phyloP scores from a whole-genome alignment of 257 asterid genomes.

The Penstemon davidsonii region DNA sequence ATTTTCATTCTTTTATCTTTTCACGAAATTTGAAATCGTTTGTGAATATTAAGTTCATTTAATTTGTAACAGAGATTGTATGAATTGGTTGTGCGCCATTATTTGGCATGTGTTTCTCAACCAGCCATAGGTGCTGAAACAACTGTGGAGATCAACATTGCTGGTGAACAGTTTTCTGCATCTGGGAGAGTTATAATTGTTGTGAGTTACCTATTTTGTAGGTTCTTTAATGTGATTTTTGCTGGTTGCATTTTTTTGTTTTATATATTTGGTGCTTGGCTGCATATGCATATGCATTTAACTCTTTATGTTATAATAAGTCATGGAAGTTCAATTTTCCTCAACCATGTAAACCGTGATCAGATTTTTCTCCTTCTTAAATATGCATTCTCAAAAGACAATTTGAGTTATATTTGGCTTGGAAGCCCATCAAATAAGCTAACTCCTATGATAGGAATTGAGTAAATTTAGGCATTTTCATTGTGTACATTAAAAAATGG shows the following conservation, averaged over 20 bases:
- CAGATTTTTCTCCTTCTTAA: neutral
- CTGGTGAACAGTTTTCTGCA: conserved; percentile 85
- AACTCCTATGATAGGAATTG: neutral
- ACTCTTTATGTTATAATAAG: neutral
- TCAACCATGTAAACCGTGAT: conserved; percentile 2
- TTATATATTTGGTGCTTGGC: conserved; percentile 13
- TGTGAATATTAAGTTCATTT: conserved; percentile 23
- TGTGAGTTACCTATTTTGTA: conserved; percentile 54
- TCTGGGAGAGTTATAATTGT: conserved; percentile 87
- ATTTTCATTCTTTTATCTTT: conserved; percentile 1
- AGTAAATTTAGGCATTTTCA: conserved; percentile 8
- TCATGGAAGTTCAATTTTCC: neutral
- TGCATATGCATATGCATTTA: neutral
- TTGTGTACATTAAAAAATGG: neutral
- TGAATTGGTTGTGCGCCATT: conserved; percentile 98
- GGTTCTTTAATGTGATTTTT: conserved; percentile 14
- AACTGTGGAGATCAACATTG: conserved; percentile 85
- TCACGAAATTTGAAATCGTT: conserved; percentile 17
- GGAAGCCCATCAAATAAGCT: conserved; percentile 11
- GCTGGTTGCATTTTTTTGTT: conserved; percentile 25
- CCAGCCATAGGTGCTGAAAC: conserved; percentile 98
- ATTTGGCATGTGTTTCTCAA: conserved; percentile 95
- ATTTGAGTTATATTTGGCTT: neutral
- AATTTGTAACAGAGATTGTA: conserved; percentile 73
- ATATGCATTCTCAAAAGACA: neutral